Conservation (phyloP, 2,329 filamentous ascomycete genomes). For the Apiospora aurea region DNA sequence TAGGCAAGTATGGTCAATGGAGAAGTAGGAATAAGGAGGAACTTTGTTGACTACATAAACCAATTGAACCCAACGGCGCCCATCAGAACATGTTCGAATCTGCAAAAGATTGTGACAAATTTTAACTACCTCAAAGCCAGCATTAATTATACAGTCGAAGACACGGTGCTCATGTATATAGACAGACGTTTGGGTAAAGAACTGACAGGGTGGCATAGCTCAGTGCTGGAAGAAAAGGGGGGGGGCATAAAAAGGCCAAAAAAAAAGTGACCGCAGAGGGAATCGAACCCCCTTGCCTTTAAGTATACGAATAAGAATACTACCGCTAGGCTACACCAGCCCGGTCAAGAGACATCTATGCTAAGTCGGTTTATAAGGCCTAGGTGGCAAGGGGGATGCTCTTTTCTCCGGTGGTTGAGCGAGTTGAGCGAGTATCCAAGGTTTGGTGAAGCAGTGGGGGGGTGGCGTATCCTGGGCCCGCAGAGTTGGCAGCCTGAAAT, state of each 20-base stretch:
- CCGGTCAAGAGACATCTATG: background rate
- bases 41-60: background rate
- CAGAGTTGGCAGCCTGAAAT: no score
- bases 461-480: background rate
- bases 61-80: no score
- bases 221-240: background rate
- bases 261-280: background rate
- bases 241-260: background rate
- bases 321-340: background rate
- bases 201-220: background rate
- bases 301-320: background rate
- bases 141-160: background rate
- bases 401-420: background rate
- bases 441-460: background rate
- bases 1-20: background rate
- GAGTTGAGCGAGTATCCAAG: background rate
- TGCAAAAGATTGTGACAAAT: no score
- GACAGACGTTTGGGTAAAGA: background rate
- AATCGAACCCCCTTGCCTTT: background rate
- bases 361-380: background rate
- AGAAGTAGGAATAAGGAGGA: no score
- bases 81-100: no score
- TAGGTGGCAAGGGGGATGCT: no score
- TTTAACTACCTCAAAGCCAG: no score
- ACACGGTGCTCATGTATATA: background rate